Conservation (phyloP, 2,329 filamentous ascomycete species). For the Grosmannia clavigera region DNA sequence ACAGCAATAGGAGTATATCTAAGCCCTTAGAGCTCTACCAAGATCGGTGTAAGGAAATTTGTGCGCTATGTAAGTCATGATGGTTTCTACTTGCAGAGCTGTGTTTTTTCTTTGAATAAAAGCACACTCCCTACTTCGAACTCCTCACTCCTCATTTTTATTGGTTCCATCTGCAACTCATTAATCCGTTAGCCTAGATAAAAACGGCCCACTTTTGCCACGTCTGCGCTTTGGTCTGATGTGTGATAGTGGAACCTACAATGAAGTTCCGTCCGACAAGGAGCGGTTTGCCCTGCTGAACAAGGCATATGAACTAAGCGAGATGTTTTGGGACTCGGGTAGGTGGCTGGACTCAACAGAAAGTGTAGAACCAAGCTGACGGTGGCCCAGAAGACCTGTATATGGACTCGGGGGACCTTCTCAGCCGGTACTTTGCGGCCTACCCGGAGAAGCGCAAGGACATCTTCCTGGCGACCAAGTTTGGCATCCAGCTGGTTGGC, state of each 20-base stretch:
- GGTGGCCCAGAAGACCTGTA: neutral
- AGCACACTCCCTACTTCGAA: too few relatives aligned
- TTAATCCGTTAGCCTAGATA: neutral
- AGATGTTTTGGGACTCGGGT: slow-evolving; percentile 5
- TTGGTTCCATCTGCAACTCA: neutral
- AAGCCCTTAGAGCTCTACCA: neutral
- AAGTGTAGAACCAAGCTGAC: neutral
- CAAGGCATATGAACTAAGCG: slow-evolving; percentile 5
- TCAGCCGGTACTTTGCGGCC: slow-evolving; percentile 27
- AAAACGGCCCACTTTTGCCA: neutral
- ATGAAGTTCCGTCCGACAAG: slow-evolving; percentile 1
- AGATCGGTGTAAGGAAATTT: neutral
- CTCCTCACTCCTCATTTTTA: neutral
- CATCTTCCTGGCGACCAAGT: slow-evolving; percentile 41
- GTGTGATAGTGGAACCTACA: slow-evolving; percentile 4
- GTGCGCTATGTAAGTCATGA: neutral
- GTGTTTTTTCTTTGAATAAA: too few relatives aligned
- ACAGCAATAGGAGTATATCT: too few relatives aligned
- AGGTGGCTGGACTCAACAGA: neutral
- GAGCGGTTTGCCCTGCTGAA: slow-evolving; percentile 7
- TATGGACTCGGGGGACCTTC: slow-evolving; percentile 24
- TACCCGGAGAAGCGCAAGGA: slow-evolving; percentile 33
- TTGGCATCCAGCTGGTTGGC: slow-evolving; percentile 16
- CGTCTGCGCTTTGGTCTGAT: slow-evolving; percentile 6
- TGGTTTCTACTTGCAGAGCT: neutral